A percentile compares a stretch with the other conserved stretches of the same genome.
phyloP scores from a whole-genome alignment of 768 basidiomycete genomes.

The Fistulinella prunicolor region DNA sequence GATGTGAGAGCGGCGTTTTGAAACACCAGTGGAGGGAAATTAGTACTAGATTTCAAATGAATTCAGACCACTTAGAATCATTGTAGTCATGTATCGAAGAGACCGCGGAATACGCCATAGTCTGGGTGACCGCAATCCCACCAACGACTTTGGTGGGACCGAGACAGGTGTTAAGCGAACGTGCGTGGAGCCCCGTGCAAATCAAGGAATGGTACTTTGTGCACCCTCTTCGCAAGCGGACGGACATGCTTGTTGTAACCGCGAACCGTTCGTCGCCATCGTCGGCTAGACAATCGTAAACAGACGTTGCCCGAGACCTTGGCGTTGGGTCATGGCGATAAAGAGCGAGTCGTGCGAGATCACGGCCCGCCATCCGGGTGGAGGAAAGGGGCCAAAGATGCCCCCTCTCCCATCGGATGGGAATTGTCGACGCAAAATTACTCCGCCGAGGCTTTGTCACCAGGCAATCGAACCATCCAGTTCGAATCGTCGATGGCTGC shows the following conservation, averaged over 20 bases:
- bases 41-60: background rate
- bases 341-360: slow-evolving; percentile 3
- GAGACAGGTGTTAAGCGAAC: slow-evolving; percentile 1
- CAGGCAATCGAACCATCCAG: background rate
- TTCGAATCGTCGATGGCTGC: background rate
- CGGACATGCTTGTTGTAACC: background rate
- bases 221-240: background rate
- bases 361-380: background rate
- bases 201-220: background rate
- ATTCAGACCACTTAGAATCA: no score
- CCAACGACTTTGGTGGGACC: background rate
- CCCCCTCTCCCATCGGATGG: background rate
- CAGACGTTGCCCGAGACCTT: background rate
- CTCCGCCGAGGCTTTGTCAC: background rate
- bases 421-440: background rate
- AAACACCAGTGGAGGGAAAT: background rate
- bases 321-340: background rate
- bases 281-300: background rate
- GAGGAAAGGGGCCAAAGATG: background rate
- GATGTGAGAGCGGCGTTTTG: slow-evolving; percentile 3
- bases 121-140: background rate
- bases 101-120: no score
- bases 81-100: no score
- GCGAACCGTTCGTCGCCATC: background rate
- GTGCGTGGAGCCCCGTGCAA: background rate